These are phyloP conservation scores for Cynara cardunculus DNA, from an alignment of 129 eudicot genomes.

Conservation along the genomic window DNA sequence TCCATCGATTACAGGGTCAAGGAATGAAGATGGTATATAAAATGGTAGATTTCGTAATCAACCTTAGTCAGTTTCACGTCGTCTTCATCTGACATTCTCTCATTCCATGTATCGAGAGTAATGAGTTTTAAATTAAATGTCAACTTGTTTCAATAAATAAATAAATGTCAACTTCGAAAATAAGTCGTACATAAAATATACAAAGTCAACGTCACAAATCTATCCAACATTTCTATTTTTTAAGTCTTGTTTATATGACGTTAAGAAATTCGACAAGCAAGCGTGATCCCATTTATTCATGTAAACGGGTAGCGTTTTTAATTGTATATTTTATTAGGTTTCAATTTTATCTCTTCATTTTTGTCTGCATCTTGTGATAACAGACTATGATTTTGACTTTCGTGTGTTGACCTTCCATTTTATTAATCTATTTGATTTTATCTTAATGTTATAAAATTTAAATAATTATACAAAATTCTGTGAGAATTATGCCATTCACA, in stretches of 20 bases:
- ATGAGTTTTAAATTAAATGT: background rate
- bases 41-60: background rate
- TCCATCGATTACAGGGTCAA: background rate
- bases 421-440: background rate
- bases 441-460: background rate
- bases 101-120: background rate
- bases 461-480: background rate
- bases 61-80: background rate
- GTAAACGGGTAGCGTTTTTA: background rate
- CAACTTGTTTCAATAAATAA: background rate
- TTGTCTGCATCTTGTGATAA: background rate
- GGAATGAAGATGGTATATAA: background rate
- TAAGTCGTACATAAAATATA: background rate
- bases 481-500: constrained; percentile 16
- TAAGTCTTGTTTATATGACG: background rate
- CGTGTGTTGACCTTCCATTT: background rate
- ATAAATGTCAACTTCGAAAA: background rate
- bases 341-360: background rate
- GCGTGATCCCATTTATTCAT: background rate
- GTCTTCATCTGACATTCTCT: background rate
- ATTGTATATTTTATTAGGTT: background rate
- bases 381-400: background rate
- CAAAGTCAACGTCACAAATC: background rate
- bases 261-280: background rate
- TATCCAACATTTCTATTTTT: background rate